Percentiles rank a stretch among this genome's conserved stretches.
Conservation (phyloP, 2,329 filamentous ascomycete species). For the Dactylonectria macrodidyma region DNA sequence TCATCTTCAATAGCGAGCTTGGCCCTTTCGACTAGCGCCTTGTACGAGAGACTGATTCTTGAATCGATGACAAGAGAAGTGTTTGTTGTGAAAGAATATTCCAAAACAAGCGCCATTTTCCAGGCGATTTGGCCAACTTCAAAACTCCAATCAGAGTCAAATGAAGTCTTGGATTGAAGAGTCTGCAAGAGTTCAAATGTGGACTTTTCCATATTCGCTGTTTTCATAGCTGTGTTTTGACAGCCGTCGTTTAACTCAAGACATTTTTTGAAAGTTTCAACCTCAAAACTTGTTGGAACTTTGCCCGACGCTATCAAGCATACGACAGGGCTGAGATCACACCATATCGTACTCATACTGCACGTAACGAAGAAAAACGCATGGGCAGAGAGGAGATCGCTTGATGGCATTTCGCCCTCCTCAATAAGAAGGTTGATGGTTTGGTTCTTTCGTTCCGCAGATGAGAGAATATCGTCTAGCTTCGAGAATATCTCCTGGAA, state of each 20-base stretch:
- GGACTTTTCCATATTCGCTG: background rate
- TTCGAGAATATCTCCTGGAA: too few relatives aligned
- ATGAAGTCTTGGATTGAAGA: background rate
- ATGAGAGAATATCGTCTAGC: background rate
- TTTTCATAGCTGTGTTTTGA: too few relatives aligned
- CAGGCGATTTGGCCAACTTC: background rate
- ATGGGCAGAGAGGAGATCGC: fast-evolving
- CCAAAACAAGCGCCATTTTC: background rate
- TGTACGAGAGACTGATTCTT: background rate
- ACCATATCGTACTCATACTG: too few relatives aligned
- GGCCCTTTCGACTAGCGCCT: background rate
- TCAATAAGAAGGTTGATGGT: background rate
- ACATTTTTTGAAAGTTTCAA: background rate
- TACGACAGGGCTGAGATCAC: background rate
- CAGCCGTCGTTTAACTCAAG: background rate
- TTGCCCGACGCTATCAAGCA: background rate
- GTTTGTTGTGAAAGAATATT: background rate
- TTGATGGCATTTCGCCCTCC: background rate
- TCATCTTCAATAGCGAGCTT: background rate
- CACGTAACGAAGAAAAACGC: too few relatives aligned
- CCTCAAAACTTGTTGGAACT: background rate
- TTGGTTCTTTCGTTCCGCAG: background rate
- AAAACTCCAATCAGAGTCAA: background rate
- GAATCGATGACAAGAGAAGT: background rate
- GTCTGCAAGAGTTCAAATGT: background rate